Conservation (phyloP, 2,329 filamentous ascomycete genomes). For the Alternaria panax region DNA sequence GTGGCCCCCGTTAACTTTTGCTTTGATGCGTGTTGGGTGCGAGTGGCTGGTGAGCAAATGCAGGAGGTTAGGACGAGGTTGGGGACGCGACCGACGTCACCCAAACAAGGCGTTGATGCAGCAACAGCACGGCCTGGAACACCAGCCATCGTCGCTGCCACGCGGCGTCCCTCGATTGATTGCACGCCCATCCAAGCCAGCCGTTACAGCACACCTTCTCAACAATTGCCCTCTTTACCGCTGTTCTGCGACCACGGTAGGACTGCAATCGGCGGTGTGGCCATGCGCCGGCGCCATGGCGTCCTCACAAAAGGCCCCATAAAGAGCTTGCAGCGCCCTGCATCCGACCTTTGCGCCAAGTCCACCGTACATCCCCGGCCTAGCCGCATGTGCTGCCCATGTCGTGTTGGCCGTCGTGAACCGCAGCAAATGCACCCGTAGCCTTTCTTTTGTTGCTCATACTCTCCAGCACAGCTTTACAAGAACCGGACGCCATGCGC, state of each 20-base stretch:
- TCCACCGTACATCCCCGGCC: background rate
- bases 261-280: background rate
- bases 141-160: slow-evolving; percentile 6
- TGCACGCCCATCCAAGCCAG: background rate
- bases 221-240: background rate
- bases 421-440: background rate
- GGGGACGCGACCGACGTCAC: slow-evolving; percentile 22
- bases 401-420: background rate
- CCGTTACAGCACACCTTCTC: background rate
- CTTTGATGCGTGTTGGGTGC: slow-evolving; percentile 13
- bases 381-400: background rate
- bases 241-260: background rate
- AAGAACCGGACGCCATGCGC: background rate
- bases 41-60: slow-evolving; percentile 18
- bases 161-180: slow-evolving; percentile 13
- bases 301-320: background rate
- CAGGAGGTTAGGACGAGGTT: slow-evolving; percentile 25
- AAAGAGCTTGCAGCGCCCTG: background rate
- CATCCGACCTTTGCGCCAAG: background rate
- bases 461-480: background rate
- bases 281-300: background rate
- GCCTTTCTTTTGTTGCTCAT: background rate
- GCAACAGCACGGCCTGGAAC: slow-evolving; percentile 14
- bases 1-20: slow-evolving; percentile 23
- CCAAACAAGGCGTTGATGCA: slow-evolving; percentile 30